Evolutionary conservation across 495 filamentous ascomycete genomes (phyloP).

Genomic region (Xylaria castorea): DNA sequence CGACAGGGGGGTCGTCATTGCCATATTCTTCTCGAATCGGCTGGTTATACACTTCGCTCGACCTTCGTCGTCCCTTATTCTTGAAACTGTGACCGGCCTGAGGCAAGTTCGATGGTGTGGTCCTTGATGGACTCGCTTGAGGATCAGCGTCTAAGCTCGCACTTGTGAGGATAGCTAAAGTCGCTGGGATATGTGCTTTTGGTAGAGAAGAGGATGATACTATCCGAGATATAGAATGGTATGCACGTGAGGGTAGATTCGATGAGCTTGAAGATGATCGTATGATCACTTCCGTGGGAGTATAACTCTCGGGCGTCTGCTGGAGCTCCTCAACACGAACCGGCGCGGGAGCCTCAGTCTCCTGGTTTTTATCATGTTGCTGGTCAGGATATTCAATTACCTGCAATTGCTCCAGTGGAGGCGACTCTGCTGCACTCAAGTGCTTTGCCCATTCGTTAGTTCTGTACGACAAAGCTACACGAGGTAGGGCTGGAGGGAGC

Average conservation of each 20-base stretch:
- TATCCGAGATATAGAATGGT: constrained; percentile 50
- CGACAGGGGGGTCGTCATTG: constrained; percentile 31
- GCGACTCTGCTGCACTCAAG: constrained; percentile 75
- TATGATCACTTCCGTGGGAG: constrained; percentile 45
- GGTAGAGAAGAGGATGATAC: constrained; percentile 51
- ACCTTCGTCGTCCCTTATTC: constrained; percentile 34
- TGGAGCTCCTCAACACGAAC: constrained; percentile 71
- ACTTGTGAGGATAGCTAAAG: constrained; percentile 25
- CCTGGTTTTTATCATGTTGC: constrained; percentile 31
- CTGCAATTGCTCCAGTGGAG: constrained; percentile 69
- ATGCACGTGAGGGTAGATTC: constrained; percentile 41
- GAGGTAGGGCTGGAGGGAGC: constrained; percentile 66
- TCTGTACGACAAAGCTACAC: constrained; percentile 78
- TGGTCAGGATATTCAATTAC: constrained; percentile 45
- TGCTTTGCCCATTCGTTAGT: constrained; percentile 99
- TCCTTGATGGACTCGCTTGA: constrained; percentile 34
- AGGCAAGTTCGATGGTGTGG: constrained; percentile 26
- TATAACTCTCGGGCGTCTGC: constrained; percentile 66
- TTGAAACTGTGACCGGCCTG: constrained; percentile 30
- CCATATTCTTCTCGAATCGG: constrained; percentile 49
- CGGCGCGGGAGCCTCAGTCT: constrained; percentile 62
- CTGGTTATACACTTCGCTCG: constrained; percentile 42
- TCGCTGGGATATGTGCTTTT: constrained; percentile 45
- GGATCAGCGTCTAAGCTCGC: constrained; percentile 28
- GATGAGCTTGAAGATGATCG: constrained; percentile 46